Base-by-base conservation (phyloP, 148 eudicot genomes). In the Polygonum maritimum region DNA sequence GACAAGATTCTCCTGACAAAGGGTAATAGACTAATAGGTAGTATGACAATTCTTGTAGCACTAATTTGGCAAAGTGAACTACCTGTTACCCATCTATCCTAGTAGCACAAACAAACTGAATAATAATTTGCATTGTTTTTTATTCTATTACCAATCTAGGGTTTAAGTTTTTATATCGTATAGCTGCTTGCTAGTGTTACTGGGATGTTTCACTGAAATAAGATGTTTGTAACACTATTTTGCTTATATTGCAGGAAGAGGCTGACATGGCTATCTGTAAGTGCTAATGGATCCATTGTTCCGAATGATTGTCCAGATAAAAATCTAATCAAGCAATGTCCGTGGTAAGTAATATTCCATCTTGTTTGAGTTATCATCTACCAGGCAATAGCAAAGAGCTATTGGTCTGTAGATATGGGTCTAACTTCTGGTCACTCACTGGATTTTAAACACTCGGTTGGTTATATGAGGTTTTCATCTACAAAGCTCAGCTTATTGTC, bases 211-310 rank as follows among this genome's bases (percentile, higher is more conserved):
- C 36, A 26, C 60, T n/a, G 60, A 26, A 8, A 60, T 62, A 11
- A 62, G 69, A 62, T 62, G 69, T 69, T 48, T 44, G 73, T 65
- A 16, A 44, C 45, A 40, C 35, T 75, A 33, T n/a, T 39, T n/a
- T 62, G 14, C 62, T 54, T 74, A 5, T 75, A 44, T 54, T 35
- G 63, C 63, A 95, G 99, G 73, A 88, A 92, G 81, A 88, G 83
- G 85, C 81, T 90, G 77, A 89, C 96, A 40, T 87, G 88, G 26
- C 78, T 92, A 60, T 88, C 96, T 60, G 96, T 95, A 54, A 87
- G 86, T 87, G 97, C 99, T 76, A 92, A 92, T 87, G 97, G 96
- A 54, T 82, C 88, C 57, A 78, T 85, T 76, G 77, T 92, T 54
- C 89, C 97, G 63, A 95, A 92, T 78, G 97, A 90, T 78, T 88